Percentiles rank a stretch among this genome's conserved stretches.
Conservation (phyloP, 2,329 filamentous ascomycete species). For the Lanzia echinophila region DNA sequence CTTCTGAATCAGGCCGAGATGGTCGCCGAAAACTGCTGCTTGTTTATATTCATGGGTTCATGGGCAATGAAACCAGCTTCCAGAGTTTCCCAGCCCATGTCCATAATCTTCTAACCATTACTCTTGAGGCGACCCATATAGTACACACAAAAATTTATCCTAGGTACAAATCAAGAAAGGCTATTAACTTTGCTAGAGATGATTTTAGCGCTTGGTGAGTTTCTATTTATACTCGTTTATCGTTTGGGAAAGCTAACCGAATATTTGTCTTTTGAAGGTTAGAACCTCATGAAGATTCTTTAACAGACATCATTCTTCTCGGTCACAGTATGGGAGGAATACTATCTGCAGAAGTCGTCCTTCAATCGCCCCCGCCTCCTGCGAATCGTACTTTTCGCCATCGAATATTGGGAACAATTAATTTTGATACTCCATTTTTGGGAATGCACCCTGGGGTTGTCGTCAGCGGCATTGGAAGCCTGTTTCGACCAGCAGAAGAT, state of each 20-base stretch:
- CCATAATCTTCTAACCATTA: conserved; percentile 63
- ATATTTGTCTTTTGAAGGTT: conserved; percentile 43
- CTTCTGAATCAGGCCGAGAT: conserved; percentile 25
- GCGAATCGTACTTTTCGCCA: conserved; percentile 51
- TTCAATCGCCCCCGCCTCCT: conserved; percentile 40
- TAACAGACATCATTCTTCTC: conserved; percentile 73
- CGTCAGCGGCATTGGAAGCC: conserved; percentile 69
- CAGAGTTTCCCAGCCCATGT: conserved; percentile 82
- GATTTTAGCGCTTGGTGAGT: conserved; percentile 71
- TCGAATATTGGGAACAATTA: conserved; percentile 71
- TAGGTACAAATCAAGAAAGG: conserved; percentile 67
- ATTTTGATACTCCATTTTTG: conserved; percentile 79
- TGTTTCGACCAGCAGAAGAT: conserved; percentile 53
- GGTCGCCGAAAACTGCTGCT: conserved; percentile 56
- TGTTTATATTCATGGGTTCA: conserved; percentile 85
- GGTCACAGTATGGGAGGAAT: conserved; percentile 91
- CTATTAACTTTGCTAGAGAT: conserved; percentile 67
- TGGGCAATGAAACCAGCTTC: conserved; percentile 83
- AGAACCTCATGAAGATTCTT: conserved; percentile 63
- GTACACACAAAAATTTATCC: conserved; percentile 85
- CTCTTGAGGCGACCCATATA: conserved; percentile 65
- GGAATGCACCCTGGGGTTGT: conserved; percentile 87
- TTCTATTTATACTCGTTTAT: not conserved
- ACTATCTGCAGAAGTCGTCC: conserved; percentile 68
- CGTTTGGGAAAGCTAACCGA: conserved; percentile 13